phyloP scores from a whole-genome alignment of 805 yeast species.

The Tetrapisispora fleetii region DNA sequence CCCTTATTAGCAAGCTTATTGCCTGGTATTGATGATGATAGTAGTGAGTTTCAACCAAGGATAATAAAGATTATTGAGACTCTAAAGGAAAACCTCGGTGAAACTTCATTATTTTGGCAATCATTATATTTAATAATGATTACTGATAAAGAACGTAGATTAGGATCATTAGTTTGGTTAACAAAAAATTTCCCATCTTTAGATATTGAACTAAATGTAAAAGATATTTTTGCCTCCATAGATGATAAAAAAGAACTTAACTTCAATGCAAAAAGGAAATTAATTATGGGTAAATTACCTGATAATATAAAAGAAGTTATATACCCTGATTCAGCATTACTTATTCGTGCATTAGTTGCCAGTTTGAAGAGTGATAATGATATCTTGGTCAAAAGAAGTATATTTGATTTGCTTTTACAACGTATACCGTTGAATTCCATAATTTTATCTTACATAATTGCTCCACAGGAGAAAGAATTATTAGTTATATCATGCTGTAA shows the following conservation, averaged over 20 bases:
- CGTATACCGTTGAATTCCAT: slow-evolving; percentile 57
- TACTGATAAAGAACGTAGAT: slow-evolving; percentile 65
- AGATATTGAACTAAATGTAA: slow-evolving; percentile 24
- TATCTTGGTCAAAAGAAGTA: slow-evolving; percentile 75
- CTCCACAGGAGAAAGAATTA: slow-evolving; percentile 44
- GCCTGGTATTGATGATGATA: slow-evolving; percentile 89
- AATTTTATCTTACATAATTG: slow-evolving; percentile 39
- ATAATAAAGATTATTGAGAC: slow-evolving; percentile 50
- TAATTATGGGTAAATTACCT: slow-evolving; percentile 36
- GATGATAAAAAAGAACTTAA: background rate
- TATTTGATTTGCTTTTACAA: slow-evolving; percentile 66
- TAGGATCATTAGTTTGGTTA: slow-evolving; percentile 76
- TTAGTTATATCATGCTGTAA: slow-evolving; percentile 54
- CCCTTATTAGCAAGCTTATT: slow-evolving; percentile 67
- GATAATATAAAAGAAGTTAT: slow-evolving; percentile 51
- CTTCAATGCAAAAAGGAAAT: background rate
- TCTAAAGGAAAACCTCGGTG: slow-evolving; percentile 45
- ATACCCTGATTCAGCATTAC: slow-evolving; percentile 67
- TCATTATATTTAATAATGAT: slow-evolving; percentile 65
- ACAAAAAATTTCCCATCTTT: slow-evolving; percentile 54
- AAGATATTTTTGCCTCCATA: background rate
- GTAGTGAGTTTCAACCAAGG: slow-evolving; percentile 67
- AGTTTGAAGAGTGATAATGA: slow-evolving; percentile 59
- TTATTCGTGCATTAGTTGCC: slow-evolving; percentile 61
- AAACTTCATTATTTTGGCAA: slow-evolving; percentile 82